phyloP scores from a whole-genome alignment of 1,139 yeast genomes.

The Hemisphaericaspora lyxosophila region DNA sequence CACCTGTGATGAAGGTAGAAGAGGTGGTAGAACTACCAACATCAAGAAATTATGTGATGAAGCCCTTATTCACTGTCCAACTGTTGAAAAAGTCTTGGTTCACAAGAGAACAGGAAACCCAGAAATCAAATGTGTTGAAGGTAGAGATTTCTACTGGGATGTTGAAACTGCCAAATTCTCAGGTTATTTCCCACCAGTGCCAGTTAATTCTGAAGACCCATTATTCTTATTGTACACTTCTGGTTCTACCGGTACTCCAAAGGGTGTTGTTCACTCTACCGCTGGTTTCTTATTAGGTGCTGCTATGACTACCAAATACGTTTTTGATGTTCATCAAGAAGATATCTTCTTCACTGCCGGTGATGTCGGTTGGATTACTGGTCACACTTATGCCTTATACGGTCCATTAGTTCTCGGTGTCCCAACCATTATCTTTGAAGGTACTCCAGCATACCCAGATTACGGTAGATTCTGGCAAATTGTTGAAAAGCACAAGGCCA shows the following conservation, averaged over 20 bases:
- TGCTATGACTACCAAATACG: slow-evolving; percentile 88
- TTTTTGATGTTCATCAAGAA: slow-evolving; percentile 85
- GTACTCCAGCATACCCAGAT: slow-evolving; percentile 97
- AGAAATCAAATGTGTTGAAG: slow-evolving; percentile 65
- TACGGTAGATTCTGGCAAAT: slow-evolving; percentile 97
- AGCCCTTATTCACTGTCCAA: slow-evolving; percentile 75
- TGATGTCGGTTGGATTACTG: slow-evolving; percentile 99
- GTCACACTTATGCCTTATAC: slow-evolving; percentile 93
- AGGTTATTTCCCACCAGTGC: slow-evolving; percentile 82
- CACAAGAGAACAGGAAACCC: slow-evolving; percentile 81
- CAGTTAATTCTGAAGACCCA: slow-evolving; percentile 91
- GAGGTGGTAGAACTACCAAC: slow-evolving; percentile 92
- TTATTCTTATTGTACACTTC: slow-evolving; percentile 91
- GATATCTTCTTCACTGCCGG: slow-evolving; percentile 96
- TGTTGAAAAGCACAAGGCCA: slow-evolving; percentile 87
- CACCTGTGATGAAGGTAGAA: slow-evolving; percentile 94
- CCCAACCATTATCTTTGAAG: slow-evolving; percentile 91
- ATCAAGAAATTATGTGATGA: slow-evolving; percentile 95
- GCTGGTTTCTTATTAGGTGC: slow-evolving; percentile 96
- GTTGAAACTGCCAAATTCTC: slow-evolving; percentile 79
- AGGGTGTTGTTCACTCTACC: slow-evolving; percentile 95
- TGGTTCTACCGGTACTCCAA: slow-evolving; percentile 97
- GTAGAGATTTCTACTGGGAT: slow-evolving; percentile 95
- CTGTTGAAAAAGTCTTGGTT: slow-evolving; percentile 80
- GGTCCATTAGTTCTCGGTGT: slow-evolving; percentile 91